phyloP scores from a whole-genome alignment of 2,329 filamentous ascomycete species.

The Raffaelea arxii region DNA sequence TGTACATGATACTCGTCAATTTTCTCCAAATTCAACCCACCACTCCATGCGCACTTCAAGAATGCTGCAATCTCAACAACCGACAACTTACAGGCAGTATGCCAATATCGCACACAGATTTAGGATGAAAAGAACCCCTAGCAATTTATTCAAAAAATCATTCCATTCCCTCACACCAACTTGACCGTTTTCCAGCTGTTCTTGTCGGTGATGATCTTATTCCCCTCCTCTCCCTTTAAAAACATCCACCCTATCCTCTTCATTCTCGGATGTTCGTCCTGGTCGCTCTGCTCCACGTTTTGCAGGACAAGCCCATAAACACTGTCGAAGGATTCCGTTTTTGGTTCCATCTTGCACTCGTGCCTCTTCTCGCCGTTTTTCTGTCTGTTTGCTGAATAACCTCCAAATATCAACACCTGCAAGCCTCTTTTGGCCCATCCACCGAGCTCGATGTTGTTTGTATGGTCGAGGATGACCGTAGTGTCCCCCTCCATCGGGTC shows the following conservation, averaged over 20 bases:
- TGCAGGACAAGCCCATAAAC: background rate
- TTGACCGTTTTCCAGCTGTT: background rate
- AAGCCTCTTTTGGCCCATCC: background rate
- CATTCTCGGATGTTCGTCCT: background rate
- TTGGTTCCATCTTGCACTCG: background rate
- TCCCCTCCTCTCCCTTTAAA: background rate
- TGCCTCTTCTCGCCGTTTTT: background rate
- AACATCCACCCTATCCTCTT: background rate
- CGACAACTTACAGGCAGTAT: too few species aligned
- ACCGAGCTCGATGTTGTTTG: background rate
- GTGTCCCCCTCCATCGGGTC: background rate
- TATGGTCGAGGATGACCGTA: background rate
- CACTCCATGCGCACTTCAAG: too few species aligned
- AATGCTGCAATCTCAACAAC: too few species aligned
- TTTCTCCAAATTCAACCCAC: too few species aligned
- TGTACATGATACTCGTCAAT: too few species aligned
- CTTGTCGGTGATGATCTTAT: background rate
- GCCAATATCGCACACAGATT: too few species aligned
- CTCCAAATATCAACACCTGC: background rate
- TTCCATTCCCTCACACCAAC: background rate
- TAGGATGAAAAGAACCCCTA: too few species aligned
- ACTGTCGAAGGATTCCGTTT: background rate
- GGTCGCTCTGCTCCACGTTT: background rate
- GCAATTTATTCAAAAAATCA: too few species aligned
- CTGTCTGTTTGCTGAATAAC: background rate